Base-by-base conservation (phyloP, 2,329 filamentous ascomycete species). In the Dryadomyces quercivorus region DNA sequence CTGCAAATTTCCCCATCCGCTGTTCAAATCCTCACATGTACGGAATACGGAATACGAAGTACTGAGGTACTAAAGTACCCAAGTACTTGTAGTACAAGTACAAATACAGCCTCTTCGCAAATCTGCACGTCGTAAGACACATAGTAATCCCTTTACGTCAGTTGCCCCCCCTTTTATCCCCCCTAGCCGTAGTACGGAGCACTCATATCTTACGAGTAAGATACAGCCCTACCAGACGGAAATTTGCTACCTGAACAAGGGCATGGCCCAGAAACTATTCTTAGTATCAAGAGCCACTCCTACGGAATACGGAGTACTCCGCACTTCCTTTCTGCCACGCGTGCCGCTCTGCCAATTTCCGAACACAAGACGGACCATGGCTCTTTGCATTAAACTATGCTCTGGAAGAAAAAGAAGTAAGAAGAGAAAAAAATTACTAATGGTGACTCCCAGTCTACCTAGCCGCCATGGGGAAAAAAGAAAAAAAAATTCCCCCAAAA, bases 401-500 rank as follows among this genome's bases (percentile, higher is more conserved):
- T 31, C 8, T 31, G 26, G 15, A 40, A 40, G 36, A 40, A 40
- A 40, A 40, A 40, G 12, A 40, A 40, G 15, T 5, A 12, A 40
- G 12, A 40, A 40, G 15, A 40, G 4, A 40, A 16, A 15, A 40
- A 40, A 40, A 40, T 40, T 13, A 16, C 10, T 13, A 40, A 40
- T 40, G 15, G 36, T 31, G 26, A 31, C 26, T 31, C 8, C 26
- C 26, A 31, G 26, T 31, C 26, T 31, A 31, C 26, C 26, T 31
- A 31, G 26, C 26, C 26, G 26, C 8, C 26, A 8, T 31, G 26
- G 4, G 8, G 8, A 31, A 40, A 40, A 40, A 40, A 12, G 15
- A 16, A 16, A 62, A 60, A 61, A 64, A 57, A 61, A 56, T n/a
- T n/a, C n/a, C n/a, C n/a, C n/a, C 3, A n/a, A 44, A 18, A 18